Percentiles rank a stretch among this genome's conserved stretches.
Conservation (phyloP, 75 land plant species). For the Isoetes taiwanensis region DNA sequence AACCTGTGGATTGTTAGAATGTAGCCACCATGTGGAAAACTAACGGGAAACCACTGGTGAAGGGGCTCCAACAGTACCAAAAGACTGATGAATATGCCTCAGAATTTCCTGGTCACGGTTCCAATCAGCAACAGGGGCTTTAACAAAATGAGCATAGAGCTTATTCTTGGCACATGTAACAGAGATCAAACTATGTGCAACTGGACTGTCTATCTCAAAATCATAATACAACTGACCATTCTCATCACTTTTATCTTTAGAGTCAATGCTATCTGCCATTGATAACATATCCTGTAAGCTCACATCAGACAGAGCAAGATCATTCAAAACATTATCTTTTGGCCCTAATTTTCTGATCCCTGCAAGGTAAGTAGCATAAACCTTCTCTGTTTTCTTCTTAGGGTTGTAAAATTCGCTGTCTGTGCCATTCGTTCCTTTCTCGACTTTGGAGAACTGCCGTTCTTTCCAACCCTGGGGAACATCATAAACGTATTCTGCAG, state of each 20-base stretch:
- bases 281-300: constrained; percentile 66
- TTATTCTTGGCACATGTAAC: constrained; percentile 93
- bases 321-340: constrained; percentile 52
- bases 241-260: constrained; percentile 47
- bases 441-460: constrained; percentile 78
- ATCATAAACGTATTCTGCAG: constrained; percentile 81
- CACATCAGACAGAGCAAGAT: constrained; percentile 84
- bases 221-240: constrained; percentile 84
- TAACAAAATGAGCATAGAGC: constrained; percentile 93
- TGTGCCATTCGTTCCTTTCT: constrained; percentile 96
- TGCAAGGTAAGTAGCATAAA: constrained; percentile 72
- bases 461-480: constrained; percentile 97
- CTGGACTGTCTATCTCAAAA: constrained; percentile 78
- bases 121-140: constrained; percentile 80
- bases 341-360: constrained; percentile 74
- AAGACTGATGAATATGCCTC: constrained; percentile 77
- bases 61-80: constrained; percentile 49
- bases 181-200: constrained; percentile 72
- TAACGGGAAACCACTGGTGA: too few relatives aligned
- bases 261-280: constrained; percentile 44
- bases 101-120: constrained; percentile 47
- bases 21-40: too few relatives aligned
- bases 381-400: constrained; percentile 51
- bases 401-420: constrained; percentile 98
- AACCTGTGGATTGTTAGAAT: too few relatives aligned